Base-by-base conservation (phyloP, 805 yeast genomes). In the Cyberlindnera euphorbiae region DNA sequence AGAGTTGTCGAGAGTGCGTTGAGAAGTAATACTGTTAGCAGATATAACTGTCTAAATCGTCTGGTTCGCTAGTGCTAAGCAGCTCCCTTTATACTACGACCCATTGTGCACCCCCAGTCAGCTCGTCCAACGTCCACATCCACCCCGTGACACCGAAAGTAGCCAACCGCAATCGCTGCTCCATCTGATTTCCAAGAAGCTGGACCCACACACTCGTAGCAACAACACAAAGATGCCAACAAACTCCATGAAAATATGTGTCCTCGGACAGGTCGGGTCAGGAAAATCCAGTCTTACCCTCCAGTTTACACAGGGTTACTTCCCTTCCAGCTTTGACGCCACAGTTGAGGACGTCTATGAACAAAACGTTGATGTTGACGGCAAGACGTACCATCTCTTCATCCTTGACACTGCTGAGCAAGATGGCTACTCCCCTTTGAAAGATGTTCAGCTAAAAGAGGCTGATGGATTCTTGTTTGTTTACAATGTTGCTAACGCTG, bases 371-470 rank as follows among this genome's bases (percentile, higher is more conserved):
- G 62, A 60, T 23, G 66, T 77, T 19, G 78, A 78, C 48, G 73
- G 71, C n/a, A 69, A 67, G 36, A 65, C 62, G 19, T 71, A 69
- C 26, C 61, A 70, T 9, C 47, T 74, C 32, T 84, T 80, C 53
- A 75, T 82, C 32, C 66, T 82, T 50, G 90, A 82, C 54, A 82
- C 89, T 13, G 89, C 88, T 6, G 83, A 84, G 21, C 88, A 81
- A 63, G 93, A 83, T 57, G 89, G 81, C 56, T 82, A 82, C 56
- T 74, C 82, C 28, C 82, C 87, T 22, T 58, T 75, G 68, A 63
- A 74, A 42, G 93, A 82, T 14, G 14, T 54, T 64, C 56, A 52
- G 28, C 35, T 40, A 9, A 32, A 33, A 16, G 45, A 52, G 26
- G 49, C 51, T 14, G 55, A 50, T 25, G 56, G 52, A 2, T 41